Conservation (phyloP, 169 alveolate species). For the Cryptosporidium meleagridis region DNA sequence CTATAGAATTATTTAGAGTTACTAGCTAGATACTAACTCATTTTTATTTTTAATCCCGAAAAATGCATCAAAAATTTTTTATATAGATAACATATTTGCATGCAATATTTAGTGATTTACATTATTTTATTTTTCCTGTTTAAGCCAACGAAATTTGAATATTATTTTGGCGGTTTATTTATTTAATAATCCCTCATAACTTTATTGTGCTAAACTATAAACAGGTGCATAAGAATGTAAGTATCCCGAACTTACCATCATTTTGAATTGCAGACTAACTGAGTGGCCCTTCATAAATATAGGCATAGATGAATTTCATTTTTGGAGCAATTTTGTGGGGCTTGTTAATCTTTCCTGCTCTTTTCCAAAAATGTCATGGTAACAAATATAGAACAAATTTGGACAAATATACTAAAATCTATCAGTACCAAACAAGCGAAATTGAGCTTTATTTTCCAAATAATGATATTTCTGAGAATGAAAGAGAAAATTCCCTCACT, state of each 20-base stretch:
- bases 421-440: constrained; percentile 42
- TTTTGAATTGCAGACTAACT: neutral
- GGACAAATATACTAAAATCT: constrained; percentile 18
- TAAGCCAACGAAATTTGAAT: neutral
- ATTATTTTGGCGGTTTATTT: neutral
- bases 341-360: neutral
- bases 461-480: neutral
- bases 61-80: neutral
- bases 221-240: neutral
- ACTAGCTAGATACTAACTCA: neutral
- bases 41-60: neutral
- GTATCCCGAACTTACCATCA: neutral
- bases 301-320: neutral
- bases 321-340: neutral
- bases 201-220: neutral
- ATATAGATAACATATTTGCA: neutral
- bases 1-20: neutral
- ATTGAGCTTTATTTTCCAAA: constrained; percentile 36
- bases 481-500: neutral
- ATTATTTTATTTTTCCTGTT: neutral
- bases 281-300: neutral
- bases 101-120: neutral
- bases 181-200: neutral
- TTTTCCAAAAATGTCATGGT: constrained; percentile 1
- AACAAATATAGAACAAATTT: constrained; percentile 58